Conservation (phyloP, 1,139 yeast genomes). For the Yamadazyma sp. region DNA sequence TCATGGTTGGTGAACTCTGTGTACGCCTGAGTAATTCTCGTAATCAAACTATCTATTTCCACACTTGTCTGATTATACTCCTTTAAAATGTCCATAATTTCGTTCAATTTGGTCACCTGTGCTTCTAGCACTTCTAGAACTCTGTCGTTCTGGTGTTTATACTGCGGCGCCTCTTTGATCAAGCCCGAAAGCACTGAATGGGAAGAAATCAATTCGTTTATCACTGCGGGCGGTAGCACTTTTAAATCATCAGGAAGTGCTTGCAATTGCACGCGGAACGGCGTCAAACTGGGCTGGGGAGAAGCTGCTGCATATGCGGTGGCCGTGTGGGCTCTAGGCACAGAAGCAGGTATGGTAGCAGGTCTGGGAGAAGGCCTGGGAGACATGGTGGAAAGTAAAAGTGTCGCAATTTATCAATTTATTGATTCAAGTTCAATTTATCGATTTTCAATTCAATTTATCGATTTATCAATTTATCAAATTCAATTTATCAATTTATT, state of each 20-base stretch:
- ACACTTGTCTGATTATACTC: slow-evolving; percentile 26
- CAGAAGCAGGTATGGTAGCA: too few species aligned
- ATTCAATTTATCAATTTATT: too few species aligned
- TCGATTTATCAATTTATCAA: too few species aligned
- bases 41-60: slow-evolving; percentile 27
- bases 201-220: not conserved
- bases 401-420: too few species aligned
- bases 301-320: too few species aligned
- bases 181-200: slow-evolving; percentile 34
- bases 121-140: slow-evolving; percentile 19
- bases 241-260: too few species aligned
- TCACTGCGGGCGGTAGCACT: slow-evolving; percentile 2
- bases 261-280: not conserved
- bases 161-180: slow-evolving; percentile 25
- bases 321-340: too few species aligned
- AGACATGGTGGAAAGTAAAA: too few species aligned
- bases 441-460: too few species aligned
- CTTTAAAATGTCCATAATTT: slow-evolving; percentile 23
- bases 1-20: slow-evolving; percentile 37
- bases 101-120: slow-evolving; percentile 24
- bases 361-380: too few species aligned
- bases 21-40: slow-evolving; percentile 25
- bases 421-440: too few species aligned
- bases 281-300: not conserved
- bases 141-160: slow-evolving; percentile 19